Evolutionary conservation across 1,284 basidiomycete species (phyloP).

Genomic region (Papiliotrema fonsecae): DNA sequence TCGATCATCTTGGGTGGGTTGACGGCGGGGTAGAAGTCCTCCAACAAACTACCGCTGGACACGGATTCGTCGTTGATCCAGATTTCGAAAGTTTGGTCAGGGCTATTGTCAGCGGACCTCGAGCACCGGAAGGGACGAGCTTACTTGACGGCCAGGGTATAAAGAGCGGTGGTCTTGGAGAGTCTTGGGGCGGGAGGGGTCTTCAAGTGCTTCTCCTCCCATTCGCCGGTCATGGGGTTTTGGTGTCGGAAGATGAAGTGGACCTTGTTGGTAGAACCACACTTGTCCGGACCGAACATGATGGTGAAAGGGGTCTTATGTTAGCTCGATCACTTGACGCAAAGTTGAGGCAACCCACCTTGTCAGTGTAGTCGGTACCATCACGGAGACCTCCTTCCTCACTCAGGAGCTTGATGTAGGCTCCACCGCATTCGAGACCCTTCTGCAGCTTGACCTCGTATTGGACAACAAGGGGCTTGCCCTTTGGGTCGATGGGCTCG

Average conservation of each 20-base stretch:
- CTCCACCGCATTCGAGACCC: conserved; percentile 97
- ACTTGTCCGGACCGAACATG: conserved; percentile 79
- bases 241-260: conserved; percentile 98
- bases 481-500: conserved; percentile 67
- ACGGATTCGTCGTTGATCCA: conserved; percentile 82
- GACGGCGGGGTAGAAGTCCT: conserved; percentile 92
- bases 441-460: conserved; percentile 99
- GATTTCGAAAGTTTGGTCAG: conserved; percentile 92
- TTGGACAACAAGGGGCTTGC: conserved; percentile 89
- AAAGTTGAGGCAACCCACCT: conserved; percentile 40
- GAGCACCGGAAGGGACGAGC: conserved; percentile 34
- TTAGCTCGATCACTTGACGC: neutral
- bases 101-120: conserved; percentile 52
- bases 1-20: conserved; percentile 89
- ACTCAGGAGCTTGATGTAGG: conserved; percentile 90
- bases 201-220: conserved; percentile 94
- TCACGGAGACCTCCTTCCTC: conserved; percentile 67
- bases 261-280: conserved; percentile 56
- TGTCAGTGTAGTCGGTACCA: conserved; percentile 90
- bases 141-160: conserved; percentile 85
- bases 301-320: conserved; percentile 83
- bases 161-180: conserved; percentile 83
- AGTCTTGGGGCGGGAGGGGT: conserved; percentile 77
- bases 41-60: conserved; percentile 76
- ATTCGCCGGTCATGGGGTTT: conserved; percentile 83